Conservation (phyloP, 208 protist species). For the Leptomonas pyrrhocoris region DNA sequence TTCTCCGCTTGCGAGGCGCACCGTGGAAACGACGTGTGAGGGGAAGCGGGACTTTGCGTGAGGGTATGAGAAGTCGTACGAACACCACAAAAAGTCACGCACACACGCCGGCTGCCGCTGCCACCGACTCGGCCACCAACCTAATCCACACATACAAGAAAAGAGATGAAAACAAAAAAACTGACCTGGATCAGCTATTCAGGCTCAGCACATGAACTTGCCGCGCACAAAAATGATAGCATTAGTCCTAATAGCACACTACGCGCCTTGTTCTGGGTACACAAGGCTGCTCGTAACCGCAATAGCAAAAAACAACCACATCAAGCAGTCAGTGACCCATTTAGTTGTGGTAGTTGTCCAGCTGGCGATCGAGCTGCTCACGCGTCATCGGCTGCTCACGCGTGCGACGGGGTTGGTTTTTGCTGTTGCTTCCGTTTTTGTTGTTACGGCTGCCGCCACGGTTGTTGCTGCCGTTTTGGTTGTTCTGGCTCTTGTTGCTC, state of each 20-base stretch:
- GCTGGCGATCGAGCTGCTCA: slow-evolving; percentile 78
- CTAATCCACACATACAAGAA: no score
- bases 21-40: background rate
- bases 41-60: no score
- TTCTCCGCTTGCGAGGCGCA: background rate
- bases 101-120: no score
- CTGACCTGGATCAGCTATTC: background rate
- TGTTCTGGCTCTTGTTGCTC: background rate
- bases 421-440: slow-evolving; percentile 23
- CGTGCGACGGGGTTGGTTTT: slow-evolving; percentile 26
- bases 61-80: background rate
- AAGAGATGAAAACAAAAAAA: no score
- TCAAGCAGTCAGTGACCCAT: background rate
- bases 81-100: background rate
- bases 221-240: no score
- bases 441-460: slow-evolving; percentile 9
- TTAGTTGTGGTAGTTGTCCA: slow-evolving; percentile 81
- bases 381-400: slow-evolving; percentile 41
- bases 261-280: no score
- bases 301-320: background rate
- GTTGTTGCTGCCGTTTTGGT: background rate
- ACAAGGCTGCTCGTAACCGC: no score
- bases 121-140: no score
- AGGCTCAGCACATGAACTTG: background rate
- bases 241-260: no score